These are phyloP conservation scores for Laguncularia racemosa DNA, from an alignment of 345 rosid genomes.

Conservation along the genomic window DNA sequence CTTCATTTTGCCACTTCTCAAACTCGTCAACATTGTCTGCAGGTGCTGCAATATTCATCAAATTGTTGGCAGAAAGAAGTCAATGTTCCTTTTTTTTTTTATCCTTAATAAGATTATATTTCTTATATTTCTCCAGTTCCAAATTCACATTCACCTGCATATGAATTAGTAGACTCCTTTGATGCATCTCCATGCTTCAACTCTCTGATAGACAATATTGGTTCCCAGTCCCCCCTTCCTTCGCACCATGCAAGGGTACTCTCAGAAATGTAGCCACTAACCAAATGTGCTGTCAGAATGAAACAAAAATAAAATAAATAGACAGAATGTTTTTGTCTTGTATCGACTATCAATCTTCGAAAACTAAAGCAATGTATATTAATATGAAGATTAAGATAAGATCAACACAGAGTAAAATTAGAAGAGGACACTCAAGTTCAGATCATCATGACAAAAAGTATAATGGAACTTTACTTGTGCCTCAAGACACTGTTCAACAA, in stretches of 20 bases:
- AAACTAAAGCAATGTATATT: background rate
- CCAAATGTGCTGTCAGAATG: constrained; percentile 77
- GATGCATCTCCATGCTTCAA: constrained; percentile 40
- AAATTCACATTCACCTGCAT: constrained; percentile 30
- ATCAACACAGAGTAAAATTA: too few species aligned
- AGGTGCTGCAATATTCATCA: constrained; percentile 34
- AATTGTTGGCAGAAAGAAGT: background rate
- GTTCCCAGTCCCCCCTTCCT: constrained; percentile 83
- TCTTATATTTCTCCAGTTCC: background rate
- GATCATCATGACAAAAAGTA: too few species aligned
- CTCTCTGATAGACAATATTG: constrained; percentile 62
- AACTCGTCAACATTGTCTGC: constrained; percentile 57
- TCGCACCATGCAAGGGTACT: constrained; percentile 78
- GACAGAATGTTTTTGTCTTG: background rate
- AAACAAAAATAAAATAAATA: constrained; percentile 3
- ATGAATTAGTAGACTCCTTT: constrained; percentile 18
- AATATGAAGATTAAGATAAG: background rate
- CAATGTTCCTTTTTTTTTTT: too few species aligned
- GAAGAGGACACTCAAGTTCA: too few species aligned
- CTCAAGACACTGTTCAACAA: constrained; percentile 31
- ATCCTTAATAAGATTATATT: background rate
- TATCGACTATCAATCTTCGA: background rate
- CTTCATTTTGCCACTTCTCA: constrained; percentile 87
- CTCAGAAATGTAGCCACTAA: constrained; percentile 61
- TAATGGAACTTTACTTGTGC: background rate